These are phyloP conservation scores for Fusarium bulbicola DNA, from an alignment of 2,329 filamentous ascomycete species.

Conservation along the genomic window DNA sequence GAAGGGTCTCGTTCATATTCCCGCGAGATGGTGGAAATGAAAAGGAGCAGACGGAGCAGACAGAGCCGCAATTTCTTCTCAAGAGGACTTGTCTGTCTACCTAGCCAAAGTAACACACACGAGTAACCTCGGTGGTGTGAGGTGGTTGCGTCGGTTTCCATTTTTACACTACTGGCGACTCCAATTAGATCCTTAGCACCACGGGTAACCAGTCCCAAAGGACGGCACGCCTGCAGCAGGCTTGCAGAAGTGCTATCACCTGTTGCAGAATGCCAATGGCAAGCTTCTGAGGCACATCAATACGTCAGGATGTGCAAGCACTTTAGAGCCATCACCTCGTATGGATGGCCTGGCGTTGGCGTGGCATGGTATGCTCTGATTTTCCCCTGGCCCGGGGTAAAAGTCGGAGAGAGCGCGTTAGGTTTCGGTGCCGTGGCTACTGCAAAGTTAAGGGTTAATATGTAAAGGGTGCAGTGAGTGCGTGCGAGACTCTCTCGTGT, in stretches of 20 bases:
- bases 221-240: slow-evolving; percentile 25
- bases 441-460: slow-evolving; percentile 25
- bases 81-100: slow-evolving; percentile 2
- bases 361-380: not conserved
- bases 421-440: slow-evolving; percentile 16
- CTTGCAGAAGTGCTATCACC: slow-evolving; percentile 34
- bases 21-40: slow-evolving; percentile 8
- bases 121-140: slow-evolving; percentile 9
- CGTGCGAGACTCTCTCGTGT: slow-evolving; percentile 30
- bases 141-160: slow-evolving; percentile 1
- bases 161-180: slow-evolving; percentile 16
- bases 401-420: slow-evolving; percentile 15
- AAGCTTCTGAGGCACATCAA: slow-evolving; percentile 5
- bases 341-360: not conserved
- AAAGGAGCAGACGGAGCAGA: slow-evolving; percentile 20
- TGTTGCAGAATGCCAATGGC: slow-evolving; percentile 22
- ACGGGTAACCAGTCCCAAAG: slow-evolving; percentile 12
- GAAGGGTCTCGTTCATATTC: not conserved
- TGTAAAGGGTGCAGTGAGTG: slow-evolving; percentile 1
- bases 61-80: slow-evolving; percentile 23
- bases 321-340: slow-evolving; percentile 26
- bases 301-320: slow-evolving; percentile 38
- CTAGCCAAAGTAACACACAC: not conserved
- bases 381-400: slow-evolving; percentile 16
- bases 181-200: slow-evolving; percentile 23